A percentile compares a stretch with the other conserved stretches of the same genome.
Conservation (phyloP, 805 yeast species). For the Saturnispora diversa region DNA sequence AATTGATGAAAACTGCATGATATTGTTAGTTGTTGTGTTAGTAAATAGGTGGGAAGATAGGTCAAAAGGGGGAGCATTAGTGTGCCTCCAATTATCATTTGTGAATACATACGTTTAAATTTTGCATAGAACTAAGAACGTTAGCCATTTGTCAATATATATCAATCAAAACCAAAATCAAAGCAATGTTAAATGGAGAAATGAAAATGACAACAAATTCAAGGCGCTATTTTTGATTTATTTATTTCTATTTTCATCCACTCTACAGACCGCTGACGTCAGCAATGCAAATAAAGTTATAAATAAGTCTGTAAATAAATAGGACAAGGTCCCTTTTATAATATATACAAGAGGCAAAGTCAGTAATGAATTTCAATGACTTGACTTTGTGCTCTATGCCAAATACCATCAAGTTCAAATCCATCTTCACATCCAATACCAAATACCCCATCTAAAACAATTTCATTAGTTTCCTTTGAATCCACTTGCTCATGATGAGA, state of each 20-base stretch:
- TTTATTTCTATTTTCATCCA: too few species aligned
- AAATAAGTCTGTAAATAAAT: too few species aligned
- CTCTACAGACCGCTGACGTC: too few species aligned
- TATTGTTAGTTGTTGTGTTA: not conserved
- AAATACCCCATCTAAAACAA: conserved; percentile 18
- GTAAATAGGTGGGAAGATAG: too few species aligned
- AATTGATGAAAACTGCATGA: conserved; percentile 22
- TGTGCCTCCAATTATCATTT: not conserved
- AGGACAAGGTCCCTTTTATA: not conserved
- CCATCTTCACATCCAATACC: conserved; percentile 33
- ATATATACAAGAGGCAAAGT: not conserved
- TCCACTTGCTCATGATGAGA: conserved; percentile 9
- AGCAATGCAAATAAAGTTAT: too few species aligned
- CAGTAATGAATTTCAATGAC: conserved; percentile 13
- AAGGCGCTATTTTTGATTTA: too few species aligned
- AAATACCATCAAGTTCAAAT: conserved; percentile 22
- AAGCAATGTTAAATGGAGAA: too few species aligned
- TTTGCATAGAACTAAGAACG: conserved; percentile 9
- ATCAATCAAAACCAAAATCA: too few species aligned
- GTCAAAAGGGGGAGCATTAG: not conserved
- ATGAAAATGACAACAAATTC: too few species aligned
- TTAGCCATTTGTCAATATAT: too few species aligned
- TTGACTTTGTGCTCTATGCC: conserved; percentile 30
- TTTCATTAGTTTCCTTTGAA: not conserved
- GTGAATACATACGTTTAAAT: conserved; percentile 14